A percentile compares a stretch with the other conserved stretches of the same genome.
Conservation (phyloP, 2,329 filamentous ascomycete genomes). For the Mycosphaerella sp. region DNA sequence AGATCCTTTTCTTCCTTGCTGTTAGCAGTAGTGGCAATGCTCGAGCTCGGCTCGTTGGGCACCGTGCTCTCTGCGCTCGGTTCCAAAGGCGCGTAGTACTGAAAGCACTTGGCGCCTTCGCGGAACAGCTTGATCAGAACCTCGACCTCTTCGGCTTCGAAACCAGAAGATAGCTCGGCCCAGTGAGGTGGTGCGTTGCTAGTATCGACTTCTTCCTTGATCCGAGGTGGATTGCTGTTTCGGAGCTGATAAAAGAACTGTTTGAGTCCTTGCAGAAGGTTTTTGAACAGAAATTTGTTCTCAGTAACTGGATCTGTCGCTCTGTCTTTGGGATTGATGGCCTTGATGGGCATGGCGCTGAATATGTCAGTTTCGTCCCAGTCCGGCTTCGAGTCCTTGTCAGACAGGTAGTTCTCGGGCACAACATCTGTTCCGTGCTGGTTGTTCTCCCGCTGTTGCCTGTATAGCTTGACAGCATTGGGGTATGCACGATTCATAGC, state of each 20-base stretch:
- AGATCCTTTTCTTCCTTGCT: conserved; percentile 96
- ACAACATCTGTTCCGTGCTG: conserved; percentile 41
- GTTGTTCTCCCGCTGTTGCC: conserved; percentile 55
- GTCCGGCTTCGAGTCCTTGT: conserved; percentile 72
- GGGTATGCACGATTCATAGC: conserved; percentile 95
- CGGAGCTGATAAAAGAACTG: conserved; percentile 94
- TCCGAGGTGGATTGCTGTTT: conserved; percentile 66
- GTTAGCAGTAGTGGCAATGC: conserved; percentile 67
- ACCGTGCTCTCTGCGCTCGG: conserved; percentile 64
- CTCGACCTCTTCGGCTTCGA: conserved; percentile 92
- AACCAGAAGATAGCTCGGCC: conserved; percentile 92
- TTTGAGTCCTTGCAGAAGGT: conserved; percentile 89
- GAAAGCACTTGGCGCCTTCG: conserved; percentile 91
- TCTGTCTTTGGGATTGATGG: conserved; percentile 80
- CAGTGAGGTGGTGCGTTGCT: conserved; percentile 79
- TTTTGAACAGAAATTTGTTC: conserved; percentile 97
- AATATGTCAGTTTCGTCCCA: conserved; percentile 99
- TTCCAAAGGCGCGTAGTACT: conserved; percentile 91
- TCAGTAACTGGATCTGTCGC: conserved; percentile 86
- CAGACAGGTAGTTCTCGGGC: conserved; percentile 72
- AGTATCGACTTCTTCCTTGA: conserved; percentile 59
- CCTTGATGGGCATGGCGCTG: conserved; percentile 91
- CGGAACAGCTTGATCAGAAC: conserved; percentile 97
- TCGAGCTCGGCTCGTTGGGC: conserved; percentile 63
- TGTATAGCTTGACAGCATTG: conserved; percentile 90